phyloP scores from a whole-genome alignment of 768 basidiomycete genomes.

The Epithele typhae region DNA sequence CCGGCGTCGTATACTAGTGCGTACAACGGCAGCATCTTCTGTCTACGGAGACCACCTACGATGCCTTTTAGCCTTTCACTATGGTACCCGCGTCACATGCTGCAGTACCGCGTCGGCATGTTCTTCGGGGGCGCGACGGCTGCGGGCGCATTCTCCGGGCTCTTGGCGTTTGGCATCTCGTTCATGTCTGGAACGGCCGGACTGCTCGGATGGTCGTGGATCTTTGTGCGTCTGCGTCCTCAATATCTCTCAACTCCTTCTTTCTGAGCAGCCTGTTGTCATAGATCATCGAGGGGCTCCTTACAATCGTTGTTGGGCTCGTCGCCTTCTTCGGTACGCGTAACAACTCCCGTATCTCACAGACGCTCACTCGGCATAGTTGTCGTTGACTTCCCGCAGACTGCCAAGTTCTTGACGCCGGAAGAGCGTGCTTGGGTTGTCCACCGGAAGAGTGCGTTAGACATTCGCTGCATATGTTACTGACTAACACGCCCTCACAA shows the following conservation, averaged over 20 bases:
- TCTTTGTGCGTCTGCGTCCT: slow-evolving; percentile 19
- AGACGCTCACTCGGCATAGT: slow-evolving; percentile 30
- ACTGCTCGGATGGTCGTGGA: slow-evolving; percentile 30
- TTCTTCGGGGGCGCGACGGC: slow-evolving; percentile 25
- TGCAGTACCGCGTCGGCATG: slow-evolving; percentile 23
- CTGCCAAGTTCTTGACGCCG: slow-evolving; percentile 54
- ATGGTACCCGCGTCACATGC: slow-evolving; percentile 28
- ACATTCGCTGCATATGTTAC: too few relatives aligned
- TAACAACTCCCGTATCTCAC: too few relatives aligned
- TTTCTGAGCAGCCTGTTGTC: too few relatives aligned
- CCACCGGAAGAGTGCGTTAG: slow-evolving; percentile 50
- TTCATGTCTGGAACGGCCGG: slow-evolving; percentile 29
- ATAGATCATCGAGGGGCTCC: slow-evolving; percentile 48
- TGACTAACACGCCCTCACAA: neutral
- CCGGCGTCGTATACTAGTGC: slow-evolving; percentile 72
- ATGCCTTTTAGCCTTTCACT: slow-evolving; percentile 17
- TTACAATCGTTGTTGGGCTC: slow-evolving; percentile 54
- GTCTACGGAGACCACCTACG: neutral
- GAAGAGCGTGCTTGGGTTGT: slow-evolving; percentile 53
- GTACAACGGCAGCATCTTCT: too few relatives aligned
- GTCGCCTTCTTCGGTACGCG: slow-evolving; percentile 46
- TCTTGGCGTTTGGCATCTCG: slow-evolving; percentile 32
- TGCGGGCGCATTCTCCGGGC: slow-evolving; percentile 26
- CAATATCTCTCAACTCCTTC: too few relatives aligned
- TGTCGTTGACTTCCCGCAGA: slow-evolving; percentile 55